These are phyloP conservation scores for Cronartium quercuum DNA, from an alignment of 1,284 basidiomycete genomes.

Conservation along the genomic window DNA sequence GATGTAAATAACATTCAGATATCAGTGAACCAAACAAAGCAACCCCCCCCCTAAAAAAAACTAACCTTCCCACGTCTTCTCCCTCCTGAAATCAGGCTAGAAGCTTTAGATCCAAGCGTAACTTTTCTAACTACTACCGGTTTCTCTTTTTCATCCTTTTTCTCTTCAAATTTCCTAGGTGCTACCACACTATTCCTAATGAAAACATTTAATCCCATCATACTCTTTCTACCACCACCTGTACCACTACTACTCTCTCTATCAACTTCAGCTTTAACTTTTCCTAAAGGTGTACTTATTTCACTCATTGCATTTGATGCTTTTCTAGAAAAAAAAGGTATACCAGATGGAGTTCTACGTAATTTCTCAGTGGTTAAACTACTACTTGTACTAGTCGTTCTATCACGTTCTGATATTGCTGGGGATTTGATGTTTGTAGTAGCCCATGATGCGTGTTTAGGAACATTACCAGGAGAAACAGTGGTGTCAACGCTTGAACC, in stretches of 20 bases:
- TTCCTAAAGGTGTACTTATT: conserved; percentile 50
- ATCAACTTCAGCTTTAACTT: conserved; percentile 50
- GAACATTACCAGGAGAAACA: no score
- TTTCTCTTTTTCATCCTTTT: neutral
- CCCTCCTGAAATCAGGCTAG: conserved; percentile 77
- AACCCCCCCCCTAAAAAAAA: conserved; percentile 42
- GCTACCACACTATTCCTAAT: conserved; percentile 44
- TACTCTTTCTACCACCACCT: conserved; percentile 46
- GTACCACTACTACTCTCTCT: conserved; percentile 48
- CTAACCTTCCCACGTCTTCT: conserved; percentile 83
- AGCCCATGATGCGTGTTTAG: no score
- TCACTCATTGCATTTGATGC: conserved; percentile 50
- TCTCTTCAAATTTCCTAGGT: conserved; percentile 20
- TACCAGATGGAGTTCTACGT: conserved; percentile 70
- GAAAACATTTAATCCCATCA: conserved; percentile 46
- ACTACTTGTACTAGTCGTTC: conserved; percentile 28
- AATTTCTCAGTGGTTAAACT: conserved; percentile 3
- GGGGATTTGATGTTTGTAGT: no score
- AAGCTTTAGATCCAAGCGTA: conserved; percentile 76
- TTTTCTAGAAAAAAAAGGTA: conserved; percentile 83
- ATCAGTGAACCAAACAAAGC: conserved; percentile 32
- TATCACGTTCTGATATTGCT: no score
- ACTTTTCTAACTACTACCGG: conserved; percentile 53
- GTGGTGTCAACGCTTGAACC: no score
- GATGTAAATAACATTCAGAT: conserved; percentile 6